Evolutionary conservation across 495 filamentous ascomycete genomes (phyloP), one percentile per base, ranked within the genome.

Genomic region (Penicillium lagena): DNA sequence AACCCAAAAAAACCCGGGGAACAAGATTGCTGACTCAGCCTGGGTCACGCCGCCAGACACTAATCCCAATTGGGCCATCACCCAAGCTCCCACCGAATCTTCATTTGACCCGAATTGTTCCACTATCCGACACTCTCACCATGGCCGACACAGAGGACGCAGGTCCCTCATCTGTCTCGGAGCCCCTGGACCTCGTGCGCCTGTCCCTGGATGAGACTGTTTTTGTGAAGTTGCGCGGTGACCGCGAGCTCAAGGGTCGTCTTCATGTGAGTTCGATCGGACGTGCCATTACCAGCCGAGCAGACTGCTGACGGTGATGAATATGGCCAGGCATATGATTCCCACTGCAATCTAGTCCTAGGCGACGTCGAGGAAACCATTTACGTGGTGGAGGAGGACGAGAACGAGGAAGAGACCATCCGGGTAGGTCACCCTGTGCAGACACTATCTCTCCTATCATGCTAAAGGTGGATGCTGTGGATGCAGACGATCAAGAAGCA

Each of bases 291-390:
- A 4, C 22, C 0, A 22, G 22, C 17, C 27, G 28, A 29, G 11
- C 8, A 40, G 9, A 37, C 31, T 22, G 42, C 49, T 57, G 52
- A 55, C 42, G 32, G 36, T 52, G 34, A 50, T 51, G n/a, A 37
- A 15, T 35, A 28, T 9, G 22, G 22, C 14, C 55, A 99, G 94
- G 93, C 91, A 29, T 99, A 96, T 63, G 93, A 99, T 62, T 93
- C 87, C 55, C 93, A 99, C 63, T 97, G 93, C 79, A 99, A 99
- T 59, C 68, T 97, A n/a, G 88, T 99, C 5, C 75, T 99, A 2
- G 93, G 94, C 5, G 94, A 99, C 37, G 93, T 95, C 8, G 89
- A 96, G 60, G 93, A 99, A 73, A 97, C 90, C 7, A 85, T 99
- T 43, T 99, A 96, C 63, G 67, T 90, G 30, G 82, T 95, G 4